phyloP scores from a whole-genome alignment of 768 basidiomycete genomes.

The Mycena kentingensis region DNA sequence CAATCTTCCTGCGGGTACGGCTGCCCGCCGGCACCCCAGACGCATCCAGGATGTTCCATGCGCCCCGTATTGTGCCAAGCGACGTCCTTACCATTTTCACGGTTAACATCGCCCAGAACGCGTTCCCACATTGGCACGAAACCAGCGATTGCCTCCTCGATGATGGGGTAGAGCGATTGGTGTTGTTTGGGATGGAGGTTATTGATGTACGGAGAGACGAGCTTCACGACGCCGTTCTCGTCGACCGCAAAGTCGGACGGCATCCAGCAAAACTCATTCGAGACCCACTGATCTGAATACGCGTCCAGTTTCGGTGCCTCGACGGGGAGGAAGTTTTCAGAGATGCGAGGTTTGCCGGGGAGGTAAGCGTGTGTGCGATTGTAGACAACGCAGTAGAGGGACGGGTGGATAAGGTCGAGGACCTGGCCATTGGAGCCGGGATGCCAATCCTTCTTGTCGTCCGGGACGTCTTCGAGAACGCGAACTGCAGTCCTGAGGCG shows the following conservation, averaged over 20 bases:
- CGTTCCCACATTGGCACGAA: slow-evolving; percentile 32
- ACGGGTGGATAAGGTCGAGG: slow-evolving; percentile 41
- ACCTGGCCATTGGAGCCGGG: slow-evolving; percentile 17
- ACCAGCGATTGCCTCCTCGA: slow-evolving; percentile 21
- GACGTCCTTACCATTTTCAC: background rate
- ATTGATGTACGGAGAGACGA: slow-evolving; percentile 29
- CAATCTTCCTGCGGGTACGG: slow-evolving; percentile 12
- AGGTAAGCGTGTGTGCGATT: slow-evolving; percentile 29
- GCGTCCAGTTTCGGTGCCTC: background rate
- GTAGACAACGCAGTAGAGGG: slow-evolving; percentile 44
- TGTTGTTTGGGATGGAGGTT: slow-evolving; percentile 26
- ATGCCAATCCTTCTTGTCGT: slow-evolving; percentile 41
- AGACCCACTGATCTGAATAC: slow-evolving; percentile 6
- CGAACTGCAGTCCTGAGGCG: slow-evolving; percentile 29
- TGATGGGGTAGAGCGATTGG: slow-evolving; percentile 20
- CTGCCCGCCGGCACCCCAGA: slow-evolving; percentile 10
- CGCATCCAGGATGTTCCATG: background rate
- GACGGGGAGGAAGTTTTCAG: slow-evolving; percentile 15
- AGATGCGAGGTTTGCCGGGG: background rate
- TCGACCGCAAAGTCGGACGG: slow-evolving; percentile 31
- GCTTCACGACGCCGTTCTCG: slow-evolving; percentile 19
- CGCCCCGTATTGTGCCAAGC: slow-evolving; percentile 3
- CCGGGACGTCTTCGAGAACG: slow-evolving; percentile 39
- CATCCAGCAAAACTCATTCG: slow-evolving; percentile 28
- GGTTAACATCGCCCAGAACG: slow-evolving; percentile 23